These are phyloP conservation scores for Rhodotorula diobovata DNA, from an alignment of 768 basidiomycete species.

Conservation along the genomic window DNA sequence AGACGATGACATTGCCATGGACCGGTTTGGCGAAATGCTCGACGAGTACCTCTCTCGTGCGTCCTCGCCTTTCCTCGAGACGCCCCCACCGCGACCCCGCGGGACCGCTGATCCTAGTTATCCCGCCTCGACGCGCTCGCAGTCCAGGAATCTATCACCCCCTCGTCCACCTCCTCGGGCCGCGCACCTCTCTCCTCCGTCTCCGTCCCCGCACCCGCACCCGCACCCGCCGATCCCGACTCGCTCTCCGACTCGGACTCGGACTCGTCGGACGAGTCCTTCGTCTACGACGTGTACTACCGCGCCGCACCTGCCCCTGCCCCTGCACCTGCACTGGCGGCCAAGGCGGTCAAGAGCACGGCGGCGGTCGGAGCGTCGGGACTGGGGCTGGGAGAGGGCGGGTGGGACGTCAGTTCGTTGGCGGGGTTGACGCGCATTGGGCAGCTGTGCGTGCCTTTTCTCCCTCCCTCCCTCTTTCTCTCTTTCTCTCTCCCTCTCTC, in stretches of 20 bases:
- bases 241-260: background rate
- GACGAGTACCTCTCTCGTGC: constrained; percentile 41
- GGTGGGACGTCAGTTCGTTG: constrained; percentile 19
- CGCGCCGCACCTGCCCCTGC: constrained; percentile 7
- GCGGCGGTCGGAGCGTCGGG: background rate
- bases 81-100: no score
- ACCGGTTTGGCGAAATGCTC: constrained; percentile 41
- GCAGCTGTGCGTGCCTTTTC: constrained; percentile 33
- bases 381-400: no score
- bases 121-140: background rate
- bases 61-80: background rate
- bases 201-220: background rate
- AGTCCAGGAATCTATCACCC: constrained; percentile 28
- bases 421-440: constrained; percentile 37
- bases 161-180: background rate
- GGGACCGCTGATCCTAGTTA: background rate
- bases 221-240: background rate
- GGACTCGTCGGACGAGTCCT: constrained; percentile 9
- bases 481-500: background rate
- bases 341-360: no score
- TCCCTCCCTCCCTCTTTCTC: background rate
- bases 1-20: constrained; percentile 27
- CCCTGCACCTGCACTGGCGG: background rate
- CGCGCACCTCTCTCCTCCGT: no score
- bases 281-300: constrained; percentile 44